Conservation (phyloP, 2,329 filamentous ascomycete species). For the Elsinoe ampelina region DNA sequence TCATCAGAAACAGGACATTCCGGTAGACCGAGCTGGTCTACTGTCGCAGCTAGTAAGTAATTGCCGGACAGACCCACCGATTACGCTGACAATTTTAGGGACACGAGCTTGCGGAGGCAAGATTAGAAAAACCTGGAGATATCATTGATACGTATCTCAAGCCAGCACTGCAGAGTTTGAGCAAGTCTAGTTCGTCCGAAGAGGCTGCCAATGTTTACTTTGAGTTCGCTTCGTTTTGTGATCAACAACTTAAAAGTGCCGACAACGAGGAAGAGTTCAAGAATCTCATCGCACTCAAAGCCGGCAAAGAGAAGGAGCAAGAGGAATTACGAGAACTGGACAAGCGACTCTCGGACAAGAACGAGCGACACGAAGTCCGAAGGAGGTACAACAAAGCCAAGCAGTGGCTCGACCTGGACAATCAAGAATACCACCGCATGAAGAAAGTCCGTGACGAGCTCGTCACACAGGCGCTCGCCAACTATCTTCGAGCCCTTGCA, state of each 20-base stretch:
- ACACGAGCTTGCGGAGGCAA: conserved; percentile 78
- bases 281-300: conserved; percentile 68
- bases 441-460: conserved; percentile 70
- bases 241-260: conserved; percentile 81
- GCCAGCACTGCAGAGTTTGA: conserved; percentile 74
- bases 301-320: conserved; percentile 71
- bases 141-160: conserved; percentile 82
- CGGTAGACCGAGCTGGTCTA: conserved; percentile 65
- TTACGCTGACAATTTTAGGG: conserved; percentile 40
- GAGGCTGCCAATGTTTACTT: conserved; percentile 86
- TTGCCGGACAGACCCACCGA: neutral
- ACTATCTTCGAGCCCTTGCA: conserved; percentile 76
- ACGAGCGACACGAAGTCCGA: conserved; percentile 29
- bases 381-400: conserved; percentile 57
- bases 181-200: conserved; percentile 54
- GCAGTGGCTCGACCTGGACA: conserved; percentile 83
- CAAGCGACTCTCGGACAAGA: conserved; percentile 27
- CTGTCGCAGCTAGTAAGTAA: conserved; percentile 65
- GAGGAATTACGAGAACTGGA: conserved; percentile 56
- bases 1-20: conserved; percentile 59
- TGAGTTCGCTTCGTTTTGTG: conserved; percentile 90
- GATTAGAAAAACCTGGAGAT: conserved; percentile 79
- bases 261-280: conserved; percentile 77
- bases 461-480: conserved; percentile 80
- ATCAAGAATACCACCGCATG: conserved; percentile 73